Base-by-base conservation (phyloP, 257 asterid species). In the Anisodus acutangulus region DNA sequence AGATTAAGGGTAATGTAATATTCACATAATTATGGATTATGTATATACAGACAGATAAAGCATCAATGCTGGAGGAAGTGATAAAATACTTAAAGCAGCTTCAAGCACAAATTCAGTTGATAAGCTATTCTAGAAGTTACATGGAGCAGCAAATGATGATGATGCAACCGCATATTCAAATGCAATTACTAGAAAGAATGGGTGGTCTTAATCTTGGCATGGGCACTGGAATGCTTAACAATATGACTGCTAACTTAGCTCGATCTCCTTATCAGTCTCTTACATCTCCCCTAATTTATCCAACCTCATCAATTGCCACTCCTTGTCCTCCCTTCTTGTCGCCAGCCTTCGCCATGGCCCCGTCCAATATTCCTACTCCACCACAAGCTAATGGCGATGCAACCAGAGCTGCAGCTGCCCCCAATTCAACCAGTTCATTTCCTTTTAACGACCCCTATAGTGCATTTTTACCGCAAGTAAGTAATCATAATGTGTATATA, bases 51-150 rank as follows among this genome's bases (percentile, higher is more conserved):
- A 92, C 93, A 0, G 94, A 93, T 72, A 93, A 93, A 84, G 97
- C 97, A 45, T 93, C 97, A 6, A 93, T 93, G 97, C 82, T 93
- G 19, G 97, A 94, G 70, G 97, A 92, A 81, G 98, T 92, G 83
- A 94, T 94, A 6, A 90, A 88, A 15, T 90, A 92, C 90, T 54
- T 92, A 17, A 94, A 94, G 84, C 94, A 90, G 66, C 91, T 94
- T 2, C 92, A 94, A 87, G 87, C 93, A 84, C 95, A 92, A 90
- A 84, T 94, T 57, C 89, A 90, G 2, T 86, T 94, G 90, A 88
- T 91, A 92, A 92, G 86, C 37, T 81, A 86, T 57, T 87, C 89
- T 11, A 85, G 89, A 71, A 88, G 35, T 31, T 31, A 92, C 83
- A 86, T 80, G 83, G 88, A 83, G 49, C 79, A 84, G 16, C 89